Evolutionary conservation across 192 early-diverging fungal genomes (phyloP).

Genomic region (Mycoemilia scoparia): DNA sequence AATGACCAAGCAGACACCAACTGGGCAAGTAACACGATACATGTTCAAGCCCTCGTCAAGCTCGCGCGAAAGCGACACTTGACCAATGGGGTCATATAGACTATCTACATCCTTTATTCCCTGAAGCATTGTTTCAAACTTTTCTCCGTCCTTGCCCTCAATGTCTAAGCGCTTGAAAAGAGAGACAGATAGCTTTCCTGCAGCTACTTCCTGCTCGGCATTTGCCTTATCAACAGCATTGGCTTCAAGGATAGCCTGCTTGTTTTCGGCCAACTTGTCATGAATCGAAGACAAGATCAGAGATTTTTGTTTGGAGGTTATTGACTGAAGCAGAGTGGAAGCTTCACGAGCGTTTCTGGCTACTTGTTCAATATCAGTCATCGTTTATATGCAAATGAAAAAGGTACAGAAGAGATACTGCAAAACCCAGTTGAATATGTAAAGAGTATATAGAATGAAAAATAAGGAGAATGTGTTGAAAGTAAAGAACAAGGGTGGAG

Average conservation of each 20-base stretch:
- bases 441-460: too few species aligned
- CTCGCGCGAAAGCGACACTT: slow-evolving; percentile 53
- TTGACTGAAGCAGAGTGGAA: slow-evolving; percentile 49
- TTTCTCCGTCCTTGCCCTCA: slow-evolving; percentile 46
- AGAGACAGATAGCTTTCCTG: slow-evolving; percentile 51
- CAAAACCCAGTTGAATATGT: too few species aligned
- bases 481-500: too few species aligned
- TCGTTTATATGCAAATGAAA: too few species aligned
- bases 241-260: slow-evolving; percentile 50
- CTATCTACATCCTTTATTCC: slow-evolving; percentile 78
- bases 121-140: slow-evolving; percentile 68
- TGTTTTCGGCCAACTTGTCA: slow-evolving; percentile 39
- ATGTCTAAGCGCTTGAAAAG: slow-evolving; percentile 84
- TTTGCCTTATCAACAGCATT: slow-evolving; percentile 58
- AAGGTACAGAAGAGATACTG: too few species aligned
- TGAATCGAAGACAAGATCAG: slow-evolving; percentile 53
- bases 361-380: slow-evolving; percentile 19
- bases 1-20: slow-evolving; percentile 91
- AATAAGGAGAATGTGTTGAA: too few species aligned
- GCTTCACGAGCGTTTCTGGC: slow-evolving; percentile 44
- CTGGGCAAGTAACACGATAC: slow-evolving; percentile 79
- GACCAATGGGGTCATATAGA: slow-evolving; percentile 69
- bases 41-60: slow-evolving; percentile 74
- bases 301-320: slow-evolving; percentile 55
- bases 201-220: slow-evolving; percentile 46